Evolutionary conservation across 1,284 basidiomycete genomes (phyloP), one percentile per base, ranked within the genome.

Genomic region (Gastroboletus turbinatus): DNA sequence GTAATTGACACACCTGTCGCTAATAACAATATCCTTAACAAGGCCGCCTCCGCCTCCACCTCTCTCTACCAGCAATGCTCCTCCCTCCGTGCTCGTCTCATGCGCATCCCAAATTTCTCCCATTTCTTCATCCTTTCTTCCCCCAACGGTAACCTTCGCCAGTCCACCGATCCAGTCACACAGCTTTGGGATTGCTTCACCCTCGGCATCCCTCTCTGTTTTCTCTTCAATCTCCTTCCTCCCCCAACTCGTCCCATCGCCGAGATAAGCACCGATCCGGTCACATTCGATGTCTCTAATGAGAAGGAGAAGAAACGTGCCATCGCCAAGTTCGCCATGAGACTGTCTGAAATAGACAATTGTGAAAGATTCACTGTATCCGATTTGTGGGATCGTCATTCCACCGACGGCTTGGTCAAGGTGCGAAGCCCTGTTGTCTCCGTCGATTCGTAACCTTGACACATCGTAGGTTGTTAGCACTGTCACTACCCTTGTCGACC

Each of bases 171-270:
- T 75, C 88, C 89, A 40, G 96, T 99, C 65, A 89, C 92, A 42
- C 93, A 96, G 73, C 85, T 98, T 49, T 96, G 95, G 87, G 92
- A 96, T 69, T 87, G 91, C 69, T 92, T 99, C 75, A 88, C 94
- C 36, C 84, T 96, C 43, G 96, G 97, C 59, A 88, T 93, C 33
- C 90, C 96, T 36, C 88, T 99, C 60, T 96, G 94, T 77, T 95
- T 90, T 76, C 88, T 99, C 65, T 96, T 92, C 81, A 97, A 99
- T 76, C 85, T 90, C 67, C 86, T 96, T 56, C 90, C 90, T 42
- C 78, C 82, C 55, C 71, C 81, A 11, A 82, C 83, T 56, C 79
- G 81, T 59, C 81, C 84, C 44, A 89, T 85, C 72, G 80, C 83
- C 60, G 65, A 69, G 23, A 83, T 90, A 67, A 82, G 85, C 69